Evolutionary conservation across 768 basidiomycete genomes (phyloP).

Genomic region (Leccinum pellstonianum): DNA sequence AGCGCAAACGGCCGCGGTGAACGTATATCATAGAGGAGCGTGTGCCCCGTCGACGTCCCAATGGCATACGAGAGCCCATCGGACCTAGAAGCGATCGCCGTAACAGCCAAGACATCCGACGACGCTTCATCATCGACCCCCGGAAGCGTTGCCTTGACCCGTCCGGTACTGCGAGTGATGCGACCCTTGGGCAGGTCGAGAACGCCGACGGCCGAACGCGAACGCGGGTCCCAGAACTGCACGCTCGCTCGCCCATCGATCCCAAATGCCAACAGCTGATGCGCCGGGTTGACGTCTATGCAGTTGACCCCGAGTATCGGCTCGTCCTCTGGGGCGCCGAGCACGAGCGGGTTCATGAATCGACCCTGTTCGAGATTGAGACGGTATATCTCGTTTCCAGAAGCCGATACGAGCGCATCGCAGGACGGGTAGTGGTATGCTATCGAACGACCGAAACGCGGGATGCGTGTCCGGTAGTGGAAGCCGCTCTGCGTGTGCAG

Average conservation of each 20-base stretch:
- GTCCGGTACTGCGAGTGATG: slow-evolving; percentile 44
- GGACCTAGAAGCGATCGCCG: slow-evolving; percentile 77
- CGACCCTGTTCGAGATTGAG: slow-evolving; percentile 95
- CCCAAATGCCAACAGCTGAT: slow-evolving; percentile 88
- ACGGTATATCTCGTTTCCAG: slow-evolving; percentile 86
- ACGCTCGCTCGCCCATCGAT: slow-evolving; percentile 83
- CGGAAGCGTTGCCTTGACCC: slow-evolving; percentile 28
- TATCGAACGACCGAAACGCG: slow-evolving; percentile 87
- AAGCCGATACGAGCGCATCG: slow-evolving; percentile 81
- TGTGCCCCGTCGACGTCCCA: slow-evolving; percentile 94
- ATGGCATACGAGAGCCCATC: slow-evolving; percentile 94
- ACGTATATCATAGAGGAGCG: slow-evolving; percentile 91
- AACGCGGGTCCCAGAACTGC: slow-evolving; percentile 96
- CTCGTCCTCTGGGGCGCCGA: slow-evolving; percentile 49
- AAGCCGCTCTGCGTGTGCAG: slow-evolving; percentile 93
- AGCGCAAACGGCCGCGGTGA: slow-evolving; percentile 76
- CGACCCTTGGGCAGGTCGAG: slow-evolving; percentile 58
- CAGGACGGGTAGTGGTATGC: slow-evolving; percentile 95
- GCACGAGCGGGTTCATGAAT: slow-evolving; percentile 77
- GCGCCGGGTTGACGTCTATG: slow-evolving; percentile 90
- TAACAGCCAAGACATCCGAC: slow-evolving; percentile 51
- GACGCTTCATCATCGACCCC: slow-evolving; percentile 36
- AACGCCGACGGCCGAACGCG: slow-evolving; percentile 69
- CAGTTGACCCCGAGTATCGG: slow-evolving; percentile 83
- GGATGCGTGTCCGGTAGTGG: slow-evolving; percentile 92